Evolutionary conservation across 208 protist genomes (phyloP).

Genomic region (Trypanosoma vivax): DNA sequence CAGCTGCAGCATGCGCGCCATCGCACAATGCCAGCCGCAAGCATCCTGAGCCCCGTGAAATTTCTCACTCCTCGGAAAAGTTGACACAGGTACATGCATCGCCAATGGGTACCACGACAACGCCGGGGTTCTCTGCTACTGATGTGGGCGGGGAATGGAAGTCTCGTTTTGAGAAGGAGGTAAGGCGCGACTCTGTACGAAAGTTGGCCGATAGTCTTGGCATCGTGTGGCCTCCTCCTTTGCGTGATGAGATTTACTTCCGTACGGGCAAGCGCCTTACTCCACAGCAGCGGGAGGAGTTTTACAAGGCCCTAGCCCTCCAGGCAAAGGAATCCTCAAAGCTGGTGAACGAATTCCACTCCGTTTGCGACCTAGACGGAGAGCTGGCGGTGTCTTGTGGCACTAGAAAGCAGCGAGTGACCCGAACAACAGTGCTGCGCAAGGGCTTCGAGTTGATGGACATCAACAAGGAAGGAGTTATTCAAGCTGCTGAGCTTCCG

Average conservation of each 20-base stretch:
- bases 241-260: slow-evolving; percentile 36
- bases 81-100: too few relatives aligned
- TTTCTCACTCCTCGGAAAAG: too few relatives aligned
- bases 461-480: slow-evolving; percentile 27
- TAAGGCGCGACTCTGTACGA: slow-evolving; percentile 11
- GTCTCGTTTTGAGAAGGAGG: background rate
- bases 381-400: background rate
- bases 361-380: background rate
- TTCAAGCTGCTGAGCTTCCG: slow-evolving; percentile 28
- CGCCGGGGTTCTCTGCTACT: background rate
- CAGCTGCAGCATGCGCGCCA: too few relatives aligned
- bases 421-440: slow-evolving; percentile 30
- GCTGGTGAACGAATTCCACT: background rate
- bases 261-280: slow-evolving; percentile 55
- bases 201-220: slow-evolving; percentile 43
- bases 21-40: too few relatives aligned
- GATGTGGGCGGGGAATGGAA: background rate
- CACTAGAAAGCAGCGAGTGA: slow-evolving; percentile 8
- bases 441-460: slow-evolving; percentile 61
- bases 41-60: too few relatives aligned
- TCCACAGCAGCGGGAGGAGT: slow-evolving; percentile 28
- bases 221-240: slow-evolving; percentile 47
- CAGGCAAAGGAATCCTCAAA: slow-evolving; percentile 13
- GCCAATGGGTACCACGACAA: background rate
- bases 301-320: slow-evolving; percentile 42